Percentiles rank a stretch among this genome's conserved stretches.
phyloP scores from a whole-genome alignment of 306 rosid species.

The Hippophae rhamnoides region DNA sequence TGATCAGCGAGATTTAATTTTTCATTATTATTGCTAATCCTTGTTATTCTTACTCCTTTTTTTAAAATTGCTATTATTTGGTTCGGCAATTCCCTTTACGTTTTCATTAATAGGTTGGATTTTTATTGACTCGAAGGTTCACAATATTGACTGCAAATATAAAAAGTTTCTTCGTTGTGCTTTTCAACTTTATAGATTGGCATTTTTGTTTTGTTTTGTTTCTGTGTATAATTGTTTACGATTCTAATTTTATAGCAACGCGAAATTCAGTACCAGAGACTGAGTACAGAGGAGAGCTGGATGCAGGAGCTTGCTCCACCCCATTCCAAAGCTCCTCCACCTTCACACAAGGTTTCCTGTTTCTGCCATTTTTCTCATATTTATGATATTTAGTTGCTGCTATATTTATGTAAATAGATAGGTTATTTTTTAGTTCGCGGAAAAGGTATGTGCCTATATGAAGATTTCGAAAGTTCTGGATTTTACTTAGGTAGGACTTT shows the following conservation, averaged over 20 bases:
- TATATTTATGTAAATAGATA: slow-evolving; percentile 1
- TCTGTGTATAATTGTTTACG: slow-evolving; percentile 13
- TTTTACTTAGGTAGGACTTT: background rate
- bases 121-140: too few relatives aligned
- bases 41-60: too few relatives aligned
- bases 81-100: too few relatives aligned
- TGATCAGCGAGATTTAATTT: too few relatives aligned
- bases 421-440: background rate
- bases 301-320: slow-evolving; percentile 64
- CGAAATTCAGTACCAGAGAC: slow-evolving; percentile 39
- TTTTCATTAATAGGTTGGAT: too few relatives aligned
- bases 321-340: slow-evolving; percentile 45
- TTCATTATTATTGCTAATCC: too few relatives aligned
- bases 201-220: slow-evolving; percentile 1
- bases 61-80: too few relatives aligned
- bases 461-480: background rate
- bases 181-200: slow-evolving; percentile 3
- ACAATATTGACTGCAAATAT: background rate
- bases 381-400: background rate
- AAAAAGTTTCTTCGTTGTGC: slow-evolving; percentile 1
- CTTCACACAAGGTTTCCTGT: slow-evolving; percentile 66
- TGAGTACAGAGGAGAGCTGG: slow-evolving; percentile 61
- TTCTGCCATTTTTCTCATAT: slow-evolving; percentile 7
- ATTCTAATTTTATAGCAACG: slow-evolving; percentile 42
- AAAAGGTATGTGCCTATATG: background rate